Base-by-base conservation (phyloP, 352 stramenopile genomes). In the Thalassiosira ordinaria region DNA sequence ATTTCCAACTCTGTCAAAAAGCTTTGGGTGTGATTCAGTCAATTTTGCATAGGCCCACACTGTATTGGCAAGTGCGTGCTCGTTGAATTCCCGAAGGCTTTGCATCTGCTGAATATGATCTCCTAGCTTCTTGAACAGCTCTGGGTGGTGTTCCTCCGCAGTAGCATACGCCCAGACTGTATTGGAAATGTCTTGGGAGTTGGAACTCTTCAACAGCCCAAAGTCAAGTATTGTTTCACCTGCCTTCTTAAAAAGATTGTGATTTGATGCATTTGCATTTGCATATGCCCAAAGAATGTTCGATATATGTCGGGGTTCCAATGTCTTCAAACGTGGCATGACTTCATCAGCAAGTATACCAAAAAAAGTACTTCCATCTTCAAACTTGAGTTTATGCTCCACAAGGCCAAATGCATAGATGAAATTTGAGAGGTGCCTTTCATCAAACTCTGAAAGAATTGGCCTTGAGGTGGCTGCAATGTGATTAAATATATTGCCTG, bases 241-340 rank as follows among this genome's bases (percentile, higher is more conserved):
- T 9, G 31, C 55, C 18, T 2, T 5, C 8, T 61, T 41, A 16
- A 61, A 71, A 0, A 51, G 39, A 35, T 4, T 1, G n/a, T n/a
- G 14, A 33, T 20, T 31, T 7, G 2, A 2, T 20, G 18, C 6
- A 13, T 2, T 61, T n/a, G 29, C 61, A 14, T 22, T 51, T 0
- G 61, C 18, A 27, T 53, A 75, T 18, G 66, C 56, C 57, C 59
- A 78, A 18, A 39, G 35, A 4, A 44, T 26, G 46, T 71, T 69
- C 0, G 69, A 51, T 13, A 78, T 16, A 31, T 44, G 14, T 14
- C 57, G 64, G 5, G 49, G 16, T 2, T 65, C 65, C 4, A 70
- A 64, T 13, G 9, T 14, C n/a, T 22, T 57, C n/a, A 70, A 39
- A 16, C 14, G 7, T 6, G 2, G 2, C 9, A 41, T 47, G 37